Percentiles rank a stretch among this genome's conserved stretches.
Evolutionary conservation across 2,329 filamentous ascomycete genomes (phyloP).

Genomic region (Hawksworthiomyces lignivorus): DNA sequence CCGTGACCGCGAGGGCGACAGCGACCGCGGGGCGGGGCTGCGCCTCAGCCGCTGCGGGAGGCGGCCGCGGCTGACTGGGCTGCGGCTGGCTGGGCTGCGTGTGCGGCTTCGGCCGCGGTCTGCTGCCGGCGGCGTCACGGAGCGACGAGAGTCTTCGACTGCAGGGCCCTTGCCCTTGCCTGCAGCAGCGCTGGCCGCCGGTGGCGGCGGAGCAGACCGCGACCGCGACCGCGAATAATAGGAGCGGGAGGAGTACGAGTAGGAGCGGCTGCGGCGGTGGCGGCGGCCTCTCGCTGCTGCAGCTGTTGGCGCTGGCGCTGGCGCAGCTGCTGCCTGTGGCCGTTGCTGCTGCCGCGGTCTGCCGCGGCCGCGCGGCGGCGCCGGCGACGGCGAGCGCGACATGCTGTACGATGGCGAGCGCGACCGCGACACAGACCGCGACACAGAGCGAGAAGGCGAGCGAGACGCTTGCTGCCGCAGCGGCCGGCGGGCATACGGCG

Average conservation of each 20-base stretch:
- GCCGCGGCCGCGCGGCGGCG: slow-evolving; percentile 2
- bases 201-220: not conserved
- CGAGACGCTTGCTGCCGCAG: slow-evolving; percentile 10
- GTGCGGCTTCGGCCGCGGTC: too few relatives aligned
- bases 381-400: slow-evolving; percentile 2
- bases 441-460: slow-evolving; percentile 15
- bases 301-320: too few relatives aligned
- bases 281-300: not conserved
- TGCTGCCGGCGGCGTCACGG: not conserved
- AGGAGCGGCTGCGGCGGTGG: slow-evolving; percentile 15
- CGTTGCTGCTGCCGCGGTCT: not conserved
- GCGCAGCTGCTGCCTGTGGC: not conserved
- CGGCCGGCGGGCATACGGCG: slow-evolving; percentile 5
- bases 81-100: too few relatives aligned
- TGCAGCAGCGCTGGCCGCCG: not conserved
- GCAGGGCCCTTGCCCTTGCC: slow-evolving; percentile 3
- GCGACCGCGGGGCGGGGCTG: not conserved
- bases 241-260: slow-evolving; percentile 24
- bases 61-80: too few relatives aligned
- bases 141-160: not conserved
- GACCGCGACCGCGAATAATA: slow-evolving; percentile 13
- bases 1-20: not conserved
- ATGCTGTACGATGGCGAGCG: not conserved
- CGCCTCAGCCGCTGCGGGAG: too few relatives aligned
- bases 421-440: slow-evolving; percentile 19